Evolutionary conservation across 345 rosid genomes (phyloP).

Genomic region (Alliaria petiolata): DNA sequence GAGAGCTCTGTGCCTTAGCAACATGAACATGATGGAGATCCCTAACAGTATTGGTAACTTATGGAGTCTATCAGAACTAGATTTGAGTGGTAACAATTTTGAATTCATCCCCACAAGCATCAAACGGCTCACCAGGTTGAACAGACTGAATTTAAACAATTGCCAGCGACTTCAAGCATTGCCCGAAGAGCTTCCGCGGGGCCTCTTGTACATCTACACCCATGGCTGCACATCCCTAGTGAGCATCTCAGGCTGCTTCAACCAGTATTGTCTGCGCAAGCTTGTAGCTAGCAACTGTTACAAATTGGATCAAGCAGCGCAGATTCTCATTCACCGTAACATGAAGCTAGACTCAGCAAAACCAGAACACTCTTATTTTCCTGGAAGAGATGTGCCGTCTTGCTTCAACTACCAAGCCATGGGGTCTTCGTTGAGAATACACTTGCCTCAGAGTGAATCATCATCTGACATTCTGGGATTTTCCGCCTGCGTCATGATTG

Average conservation of each 20-base stretch:
- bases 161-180: slow-evolving; percentile 35
- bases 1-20: slow-evolving; percentile 23
- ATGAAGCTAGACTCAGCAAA: slow-evolving; percentile 17
- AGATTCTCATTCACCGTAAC: slow-evolving; percentile 22
- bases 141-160: not conserved
- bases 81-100: slow-evolving; percentile 33
- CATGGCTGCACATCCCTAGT: slow-evolving; percentile 28
- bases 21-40: slow-evolving; percentile 24
- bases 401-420: slow-evolving; percentile 18
- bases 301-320: slow-evolving; percentile 25
- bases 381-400: slow-evolving; percentile 25
- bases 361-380: slow-evolving; percentile 25
- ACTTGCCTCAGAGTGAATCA: slow-evolving; percentile 13
- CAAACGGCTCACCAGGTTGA: slow-evolving; percentile 22
- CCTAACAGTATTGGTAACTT: slow-evolving; percentile 29
- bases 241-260: slow-evolving; percentile 27
- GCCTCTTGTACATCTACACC: not conserved
- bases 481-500: slow-evolving; percentile 22
- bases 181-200: slow-evolving; percentile 32
- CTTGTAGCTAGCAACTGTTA: slow-evolving; percentile 33
- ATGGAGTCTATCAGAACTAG: slow-evolving; percentile 12
- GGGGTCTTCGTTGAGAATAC: slow-evolving; percentile 20
- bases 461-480: slow-evolving; percentile 24
- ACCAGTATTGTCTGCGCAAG: slow-evolving; percentile 1
- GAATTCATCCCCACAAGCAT: slow-evolving; percentile 28